These are phyloP conservation scores for Xylaria curta DNA, from an alignment of 495 filamentous ascomycete species.

Conservation along the genomic window DNA sequence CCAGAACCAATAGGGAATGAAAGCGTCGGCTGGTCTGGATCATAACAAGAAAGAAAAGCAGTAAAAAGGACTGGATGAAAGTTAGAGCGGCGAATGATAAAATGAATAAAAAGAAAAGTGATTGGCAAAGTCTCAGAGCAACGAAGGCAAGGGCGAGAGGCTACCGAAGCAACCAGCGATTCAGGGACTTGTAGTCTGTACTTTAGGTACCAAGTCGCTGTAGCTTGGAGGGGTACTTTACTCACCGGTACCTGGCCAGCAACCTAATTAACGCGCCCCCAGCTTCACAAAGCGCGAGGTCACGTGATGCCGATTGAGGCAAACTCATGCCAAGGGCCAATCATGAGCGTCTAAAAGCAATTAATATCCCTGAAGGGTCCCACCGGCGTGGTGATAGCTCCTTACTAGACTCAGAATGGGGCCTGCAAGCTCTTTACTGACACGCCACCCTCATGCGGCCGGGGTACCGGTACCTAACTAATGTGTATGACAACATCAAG, in stretches of 20 bases:
- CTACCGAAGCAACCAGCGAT: not conserved
- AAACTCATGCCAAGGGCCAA: not conserved
- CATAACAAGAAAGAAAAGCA: slow-evolving; percentile 11
- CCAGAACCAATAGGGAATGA: slow-evolving; percentile 9
- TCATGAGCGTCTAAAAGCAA: not conserved
- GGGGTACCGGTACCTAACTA: not conserved
- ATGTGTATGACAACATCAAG: not conserved
- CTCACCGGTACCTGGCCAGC: not conserved
- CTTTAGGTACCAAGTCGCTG: not conserved
- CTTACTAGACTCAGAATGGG: too few species aligned
- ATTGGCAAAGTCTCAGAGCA: slow-evolving; percentile 7
- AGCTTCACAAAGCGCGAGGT: slow-evolving; percentile 17
- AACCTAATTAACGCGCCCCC: slow-evolving; percentile 21
- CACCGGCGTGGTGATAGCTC: not conserved
- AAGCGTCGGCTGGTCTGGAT: not conserved
- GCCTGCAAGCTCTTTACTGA: slow-evolving; percentile 22
- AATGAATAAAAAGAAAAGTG: slow-evolving; percentile 10
- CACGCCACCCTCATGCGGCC: not conserved
- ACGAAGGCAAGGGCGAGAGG: not conserved
- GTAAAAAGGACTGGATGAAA: slow-evolving; percentile 10
- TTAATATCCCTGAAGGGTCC: slow-evolving; percentile 10
- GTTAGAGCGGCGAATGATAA: slow-evolving; percentile 18
- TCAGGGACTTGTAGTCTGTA: slow-evolving; percentile 5
- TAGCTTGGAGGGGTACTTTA: slow-evolving; percentile 7
- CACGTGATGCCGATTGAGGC: not conserved